phyloP scores from a whole-genome alignment of 768 basidiomycete species.

The Termitomyces sp. region DNA sequence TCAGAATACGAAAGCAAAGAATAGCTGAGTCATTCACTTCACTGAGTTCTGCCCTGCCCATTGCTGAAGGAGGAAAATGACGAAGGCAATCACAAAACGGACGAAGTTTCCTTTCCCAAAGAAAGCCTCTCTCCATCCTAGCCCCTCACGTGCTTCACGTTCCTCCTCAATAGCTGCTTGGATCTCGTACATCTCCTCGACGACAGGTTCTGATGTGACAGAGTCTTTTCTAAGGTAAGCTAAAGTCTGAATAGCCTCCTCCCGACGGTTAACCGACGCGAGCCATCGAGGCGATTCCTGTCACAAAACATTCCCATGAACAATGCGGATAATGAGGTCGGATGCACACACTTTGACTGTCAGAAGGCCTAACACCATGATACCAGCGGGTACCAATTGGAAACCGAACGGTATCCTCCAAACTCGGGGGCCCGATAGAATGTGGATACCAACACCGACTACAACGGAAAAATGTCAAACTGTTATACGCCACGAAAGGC shows the following conservation, averaged over 20 bases:
- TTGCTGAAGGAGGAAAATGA: conserved; percentile 78
- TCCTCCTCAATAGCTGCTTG: conserved; percentile 78
- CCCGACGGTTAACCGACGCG: conserved; percentile 51
- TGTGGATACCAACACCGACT: conserved; percentile 61
- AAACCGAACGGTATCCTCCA: conserved; percentile 78
- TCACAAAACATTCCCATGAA: not conserved
- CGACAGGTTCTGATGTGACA: conserved; percentile 36
- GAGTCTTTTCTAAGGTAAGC: conserved; percentile 57
- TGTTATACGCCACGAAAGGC: not conserved
- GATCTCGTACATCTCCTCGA: conserved; percentile 72
- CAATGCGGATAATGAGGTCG: conserved; percentile 4
- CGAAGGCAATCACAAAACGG: conserved; percentile 79
- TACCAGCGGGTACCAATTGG: conserved; percentile 73
- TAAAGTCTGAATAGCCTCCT: conserved; percentile 53
- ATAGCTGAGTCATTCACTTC: conserved; percentile 27
- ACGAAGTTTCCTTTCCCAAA: conserved; percentile 77
- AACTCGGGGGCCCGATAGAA: conserved; percentile 38
- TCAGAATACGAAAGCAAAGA: not conserved
- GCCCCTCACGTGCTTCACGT: conserved; percentile 52
- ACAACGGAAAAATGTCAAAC: not conserved
- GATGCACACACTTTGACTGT: conserved; percentile 46
- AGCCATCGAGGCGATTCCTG: conserved; percentile 79
- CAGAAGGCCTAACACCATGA: conserved; percentile 62
- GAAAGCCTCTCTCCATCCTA: conserved; percentile 69
- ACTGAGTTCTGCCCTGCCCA: conserved; percentile 86